Evolutionary conservation across 2,329 filamentous ascomycete genomes (phyloP), one percentile per base, ranked within the genome.

Genomic region (Botrytis galanthina): DNA sequence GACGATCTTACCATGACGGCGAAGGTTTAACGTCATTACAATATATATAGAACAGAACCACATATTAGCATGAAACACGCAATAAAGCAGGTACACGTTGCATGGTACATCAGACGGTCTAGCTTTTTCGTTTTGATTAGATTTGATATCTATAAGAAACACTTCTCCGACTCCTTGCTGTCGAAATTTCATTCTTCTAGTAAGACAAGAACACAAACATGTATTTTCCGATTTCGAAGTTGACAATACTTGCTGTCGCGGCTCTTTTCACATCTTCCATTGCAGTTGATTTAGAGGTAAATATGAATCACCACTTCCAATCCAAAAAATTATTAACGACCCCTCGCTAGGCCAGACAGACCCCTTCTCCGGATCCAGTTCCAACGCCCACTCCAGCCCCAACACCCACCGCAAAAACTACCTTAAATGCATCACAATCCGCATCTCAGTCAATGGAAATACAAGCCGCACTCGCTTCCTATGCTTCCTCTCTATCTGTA

Each of bases 31-130:
- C 64, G 64, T 57, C 46, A 57, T 39, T n/a, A 29, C 9, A 54
- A 57, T 57, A 39, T 66, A 66, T 68, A 39, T 67, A 51, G 22
- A 39, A n/a, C 16, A 54, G 64, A 20, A 29, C 64, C 64, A 67
- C 64, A 39, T 54, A 67, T 54, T 39, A 67, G 42, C 10, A 68
- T 57, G 64, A 68, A 68, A 57, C 48, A 42, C 54, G 35, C 48
- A 57, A 20, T 46, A 51, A 67, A 51, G 46, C 46, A 67, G 32
- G 26, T 42, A 68, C 46, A 68, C 48, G 35, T 57, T 16, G n/a
- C 18, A 7, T 12, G n/a, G 26, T 57, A 44, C 48, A 42, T 69
- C 35, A 44, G 35, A 69, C 48, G 37, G 32, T 57, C 18, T 4
- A 42, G 66, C 1, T 20, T 32, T 32, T 26, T 42, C 18, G 20